Base-by-base conservation (phyloP, 2,329 filamentous ascomycete genomes). In the Thielaviopsis punctulata region DNA sequence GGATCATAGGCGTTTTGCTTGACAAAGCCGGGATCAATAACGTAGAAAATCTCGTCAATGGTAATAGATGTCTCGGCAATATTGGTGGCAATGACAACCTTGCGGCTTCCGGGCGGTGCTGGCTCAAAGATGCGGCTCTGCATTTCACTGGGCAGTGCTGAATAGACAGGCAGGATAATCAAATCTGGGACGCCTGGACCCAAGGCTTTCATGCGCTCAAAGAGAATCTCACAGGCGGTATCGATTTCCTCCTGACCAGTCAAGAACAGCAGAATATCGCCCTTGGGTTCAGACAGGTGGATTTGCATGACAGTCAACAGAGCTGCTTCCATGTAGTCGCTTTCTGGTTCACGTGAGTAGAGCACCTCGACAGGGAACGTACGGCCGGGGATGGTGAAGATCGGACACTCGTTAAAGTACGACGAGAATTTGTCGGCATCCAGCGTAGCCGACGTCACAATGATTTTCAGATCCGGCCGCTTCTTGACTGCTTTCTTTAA, bases 221-320 rank as follows among this genome's bases (percentile, higher is more conserved):
- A 89, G 1, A 98, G 64, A 50, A 95, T 89, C 65, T 96, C 92
- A 62, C 87, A 95, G 21, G 84, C 81, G 0, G 88, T 95, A 62
- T 98, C 92, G 57, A 98, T 98, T 65, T 98, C 93, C 66, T 98
- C 92, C 62, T 95, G 89, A 5, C 92, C 92, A 0, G 93, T 98
- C 59, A 98, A 74, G 70, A 98, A 98, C 1, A 98, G 73, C n/a
- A 98, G 68, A 49, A 98, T 95, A 61, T 98, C 93, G 58, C 92
- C 92, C 18, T 82, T 76, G 6, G 89, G 87, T 61, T 98, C 92
- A 1, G 84, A 92, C 18, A 98, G 69, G 63, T 98, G 92, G 52
- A 98, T 96, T 62, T 96, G 87, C 90, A 98, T 95, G 47, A 95
- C 88, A 0, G 92, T 96, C 13, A 89, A 84, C n/a, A 98, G 71